These are phyloP conservation scores for Talaromyces rugulosus DNA, from an alignment of 2,329 filamentous ascomycete genomes.

Conservation along the genomic window DNA sequence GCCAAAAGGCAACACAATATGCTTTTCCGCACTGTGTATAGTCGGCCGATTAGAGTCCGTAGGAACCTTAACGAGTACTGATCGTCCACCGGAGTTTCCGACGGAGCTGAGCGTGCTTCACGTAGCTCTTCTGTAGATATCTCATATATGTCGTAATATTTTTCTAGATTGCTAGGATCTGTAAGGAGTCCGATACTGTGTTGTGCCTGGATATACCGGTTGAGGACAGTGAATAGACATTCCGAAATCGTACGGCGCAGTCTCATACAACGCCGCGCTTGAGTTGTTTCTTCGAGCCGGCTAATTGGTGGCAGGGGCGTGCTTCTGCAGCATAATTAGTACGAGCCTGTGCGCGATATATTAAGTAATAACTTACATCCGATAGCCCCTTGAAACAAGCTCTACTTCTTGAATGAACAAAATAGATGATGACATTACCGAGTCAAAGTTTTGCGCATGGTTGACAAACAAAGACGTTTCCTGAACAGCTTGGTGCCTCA, in stretches of 20 bases:
- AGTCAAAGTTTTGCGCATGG: conserved; percentile 76
- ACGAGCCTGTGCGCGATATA: conserved; percentile 13
- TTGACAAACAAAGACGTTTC: conserved; percentile 66
- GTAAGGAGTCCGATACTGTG: conserved; percentile 67
- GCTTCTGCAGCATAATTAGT: conserved; percentile 54
- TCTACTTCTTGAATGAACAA: conserved; percentile 92
- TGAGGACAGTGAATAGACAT: conserved; percentile 66
- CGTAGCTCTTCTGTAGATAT: conserved; percentile 69
- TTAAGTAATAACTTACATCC: conserved; percentile 56
- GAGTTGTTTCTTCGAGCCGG: conserved; percentile 77
- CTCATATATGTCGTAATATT: conserved; percentile 88
- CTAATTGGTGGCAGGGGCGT: conserved; percentile 88
- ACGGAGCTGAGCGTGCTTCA: conserved; percentile 63
- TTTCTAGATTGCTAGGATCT: conserved; percentile 77
- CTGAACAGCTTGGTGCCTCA: conserved; percentile 69
- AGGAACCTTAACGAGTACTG: conserved; percentile 72
- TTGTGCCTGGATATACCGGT: conserved; percentile 67
- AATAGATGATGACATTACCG: conserved; percentile 68
- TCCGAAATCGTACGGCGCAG: conserved; percentile 71
- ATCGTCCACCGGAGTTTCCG: conserved; percentile 67
- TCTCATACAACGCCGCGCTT: conserved; percentile 72
- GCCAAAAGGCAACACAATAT: conserved; percentile 86
- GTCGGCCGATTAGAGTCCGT: conserved; percentile 74
- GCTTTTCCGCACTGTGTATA: conserved; percentile 76
- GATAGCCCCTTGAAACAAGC: conserved; percentile 83